phyloP scores from a whole-genome alignment of 73 alveolate genomes.

The Paramecium caudatum region DNA sequence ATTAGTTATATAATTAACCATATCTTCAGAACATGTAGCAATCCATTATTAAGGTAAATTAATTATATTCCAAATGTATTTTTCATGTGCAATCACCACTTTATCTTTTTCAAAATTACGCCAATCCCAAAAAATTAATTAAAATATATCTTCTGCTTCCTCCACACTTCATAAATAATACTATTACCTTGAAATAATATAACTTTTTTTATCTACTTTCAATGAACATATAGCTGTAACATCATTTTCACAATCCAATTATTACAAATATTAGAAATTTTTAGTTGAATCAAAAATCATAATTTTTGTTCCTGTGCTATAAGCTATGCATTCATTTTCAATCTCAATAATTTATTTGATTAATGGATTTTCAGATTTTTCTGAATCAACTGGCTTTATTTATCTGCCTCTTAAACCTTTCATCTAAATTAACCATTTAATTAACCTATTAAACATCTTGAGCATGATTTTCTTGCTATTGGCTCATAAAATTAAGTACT shows the following conservation, averaged over 20 bases:
- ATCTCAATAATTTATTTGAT: not conserved
- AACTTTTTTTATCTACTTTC: slow-evolving; percentile 3
- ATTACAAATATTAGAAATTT: not conserved
- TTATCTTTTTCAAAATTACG: not conserved
- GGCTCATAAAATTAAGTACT: not conserved
- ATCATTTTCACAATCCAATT: slow-evolving; percentile 34
- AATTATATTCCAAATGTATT: slow-evolving; percentile 32
- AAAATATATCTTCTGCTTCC: not conserved
- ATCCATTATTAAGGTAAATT: slow-evolving; percentile 9
- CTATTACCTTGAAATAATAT: slow-evolving; percentile 4
- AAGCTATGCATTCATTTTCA: not conserved
- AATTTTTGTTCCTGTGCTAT: not conserved
- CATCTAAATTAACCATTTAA: not conserved
- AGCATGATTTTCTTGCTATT: not conserved
- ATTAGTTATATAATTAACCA: not conserved
- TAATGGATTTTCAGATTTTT: slow-evolving; percentile 2
- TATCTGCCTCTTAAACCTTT: not conserved
- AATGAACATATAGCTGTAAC: not conserved
- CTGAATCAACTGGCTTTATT: not conserved
- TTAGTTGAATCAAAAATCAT: not conserved
- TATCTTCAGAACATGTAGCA: slow-evolving; percentile 66
- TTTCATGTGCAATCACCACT: slow-evolving; percentile 41
- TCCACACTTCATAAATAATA: slow-evolving; percentile 30
- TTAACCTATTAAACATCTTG: not conserved
- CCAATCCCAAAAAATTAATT: slow-evolving; percentile 1